Conservation (phyloP, 257 asterid species). For the Plantago elongata region DNA sequence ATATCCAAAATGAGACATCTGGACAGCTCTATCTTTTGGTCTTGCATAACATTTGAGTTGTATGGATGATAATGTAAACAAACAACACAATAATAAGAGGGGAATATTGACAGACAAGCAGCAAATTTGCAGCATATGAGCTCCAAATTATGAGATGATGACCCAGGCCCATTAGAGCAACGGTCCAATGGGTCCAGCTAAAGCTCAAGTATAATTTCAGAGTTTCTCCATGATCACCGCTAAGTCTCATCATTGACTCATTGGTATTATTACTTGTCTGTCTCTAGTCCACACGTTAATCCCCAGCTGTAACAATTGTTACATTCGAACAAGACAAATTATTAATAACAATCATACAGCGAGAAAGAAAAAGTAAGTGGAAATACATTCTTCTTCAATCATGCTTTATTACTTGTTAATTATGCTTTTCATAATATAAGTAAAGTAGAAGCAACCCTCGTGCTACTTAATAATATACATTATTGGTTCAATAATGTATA, state of each 20-base stretch:
- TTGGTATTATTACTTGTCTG: background rate
- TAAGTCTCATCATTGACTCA: background rate
- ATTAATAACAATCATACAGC: background rate
- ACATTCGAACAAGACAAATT: conserved; percentile 9
- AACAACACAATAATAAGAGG: no score
- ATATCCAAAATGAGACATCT: no score
- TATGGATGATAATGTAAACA: no score
- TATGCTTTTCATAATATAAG: no score
- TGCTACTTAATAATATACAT: no score
- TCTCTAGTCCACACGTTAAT: background rate
- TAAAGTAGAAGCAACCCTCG: no score
- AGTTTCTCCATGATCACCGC: conserved; percentile 1
- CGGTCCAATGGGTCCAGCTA: background rate
- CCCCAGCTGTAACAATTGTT: conserved; percentile 2
- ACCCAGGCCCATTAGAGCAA: background rate
- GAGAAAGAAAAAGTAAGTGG: background rate
- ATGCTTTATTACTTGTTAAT: no score
- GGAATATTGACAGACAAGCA: no score
- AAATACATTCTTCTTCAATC: no score
- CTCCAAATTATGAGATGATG: background rate
- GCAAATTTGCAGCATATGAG: no score
- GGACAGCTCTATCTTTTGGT: no score
- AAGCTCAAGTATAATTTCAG: background rate
- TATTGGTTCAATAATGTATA: no score
- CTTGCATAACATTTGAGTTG: background rate